A percentile compares a stretch with the other conserved stretches of the same genome.
These are phyloP conservation scores for Aspergillus avenaceus DNA, from an alignment of 495 filamentous ascomycete species.

Conservation along the genomic window DNA sequence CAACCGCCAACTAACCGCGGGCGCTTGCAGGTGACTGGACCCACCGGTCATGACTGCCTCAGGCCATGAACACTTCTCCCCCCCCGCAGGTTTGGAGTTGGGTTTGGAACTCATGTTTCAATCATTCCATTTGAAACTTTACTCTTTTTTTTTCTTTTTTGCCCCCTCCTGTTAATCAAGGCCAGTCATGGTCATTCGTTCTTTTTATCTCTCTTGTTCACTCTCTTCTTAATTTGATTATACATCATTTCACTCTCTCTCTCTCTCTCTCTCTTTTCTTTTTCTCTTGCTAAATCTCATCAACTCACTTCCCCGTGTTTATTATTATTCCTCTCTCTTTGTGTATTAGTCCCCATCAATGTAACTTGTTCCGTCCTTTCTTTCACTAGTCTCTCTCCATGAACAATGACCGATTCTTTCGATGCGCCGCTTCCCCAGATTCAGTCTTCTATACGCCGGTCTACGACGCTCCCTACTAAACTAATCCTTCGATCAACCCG, in stretches of 20 bases:
- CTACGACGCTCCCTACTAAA: slow-evolving; percentile 55
- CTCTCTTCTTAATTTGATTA: slow-evolving; percentile 3
- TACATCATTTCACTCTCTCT: not conserved
- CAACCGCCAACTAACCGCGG: slow-evolving; percentile 3
- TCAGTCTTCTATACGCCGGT: slow-evolving; percentile 47
- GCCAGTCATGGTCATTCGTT: slow-evolving; percentile 6
- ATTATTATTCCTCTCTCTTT: slow-evolving; percentile 9
- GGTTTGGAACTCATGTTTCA: slow-evolving; percentile 2
- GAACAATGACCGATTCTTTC: slow-evolving; percentile 37
- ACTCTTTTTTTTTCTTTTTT: not conserved
- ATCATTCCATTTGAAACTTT: no score
- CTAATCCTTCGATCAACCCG: slow-evolving; percentile 34
- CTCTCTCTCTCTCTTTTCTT: slow-evolving; percentile 4
- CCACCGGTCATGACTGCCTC: not conserved
- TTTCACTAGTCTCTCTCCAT: slow-evolving; percentile 17
- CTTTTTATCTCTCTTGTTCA: not conserved
- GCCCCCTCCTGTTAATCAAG: not conserved
- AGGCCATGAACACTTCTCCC: not conserved
- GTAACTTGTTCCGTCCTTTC: slow-evolving; percentile 12
- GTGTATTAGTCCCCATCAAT: slow-evolving; percentile 11
- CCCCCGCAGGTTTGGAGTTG: not conserved
- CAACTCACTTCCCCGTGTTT: not conserved
- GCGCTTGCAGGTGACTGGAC: slow-evolving; percentile 1
- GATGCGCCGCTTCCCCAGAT: slow-evolving; percentile 32
- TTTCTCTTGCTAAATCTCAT: not conserved